Base-by-base conservation (phyloP, 1,284 basidiomycete genomes). In the Blastosporella zonata region DNA sequence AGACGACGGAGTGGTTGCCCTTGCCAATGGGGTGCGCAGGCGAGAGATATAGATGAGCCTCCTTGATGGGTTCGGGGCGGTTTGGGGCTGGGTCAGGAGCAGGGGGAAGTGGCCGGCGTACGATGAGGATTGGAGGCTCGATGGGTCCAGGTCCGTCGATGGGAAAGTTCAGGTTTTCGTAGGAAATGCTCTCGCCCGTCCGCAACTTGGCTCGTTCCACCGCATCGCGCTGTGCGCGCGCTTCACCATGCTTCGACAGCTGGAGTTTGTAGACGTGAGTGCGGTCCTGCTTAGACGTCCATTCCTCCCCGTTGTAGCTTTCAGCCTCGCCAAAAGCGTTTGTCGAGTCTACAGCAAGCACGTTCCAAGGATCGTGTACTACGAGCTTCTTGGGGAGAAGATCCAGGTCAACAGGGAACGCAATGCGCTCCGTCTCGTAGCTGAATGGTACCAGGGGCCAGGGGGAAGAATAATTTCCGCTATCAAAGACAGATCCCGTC, bases 1-100 rank as follows among this genome's bases (percentile, higher is more conserved):
- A 73, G 1, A 73, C 68, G 17, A 62, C 40, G 0, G 73, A 75
- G 52, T 76, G 74, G 47, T 70, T 53, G 0, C 75, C 75, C 0
- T 23, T 3, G 12, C 74, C 74, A 8, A 64, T 52, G 15, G 20
- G 37, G 27, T 62, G 49, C 0, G 36, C 13, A 0, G 69, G 68
- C 0, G 67, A 65, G 28, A 77, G 31, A 42, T 73, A 77, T 7
- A 77, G 52, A n/a, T 50, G 54, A 6, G 45, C 23, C 43, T 70
- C 71, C 7, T 45, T 34, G n/a, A 53, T 18, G 9, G 47, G 49
- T 6, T 36, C 54, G 25, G 47, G 51, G 6, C 45, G 2, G 20
- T n/a, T 20, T 12, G 37, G 9, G 6, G 27, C 2, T 37, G 44
- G 10, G 6, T 18, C 10, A 59, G 55, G 13, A 23, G 56, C 34